Evolutionary conservation across 345 rosid species (phyloP).

Genomic region (Reutealis trisperma): DNA sequence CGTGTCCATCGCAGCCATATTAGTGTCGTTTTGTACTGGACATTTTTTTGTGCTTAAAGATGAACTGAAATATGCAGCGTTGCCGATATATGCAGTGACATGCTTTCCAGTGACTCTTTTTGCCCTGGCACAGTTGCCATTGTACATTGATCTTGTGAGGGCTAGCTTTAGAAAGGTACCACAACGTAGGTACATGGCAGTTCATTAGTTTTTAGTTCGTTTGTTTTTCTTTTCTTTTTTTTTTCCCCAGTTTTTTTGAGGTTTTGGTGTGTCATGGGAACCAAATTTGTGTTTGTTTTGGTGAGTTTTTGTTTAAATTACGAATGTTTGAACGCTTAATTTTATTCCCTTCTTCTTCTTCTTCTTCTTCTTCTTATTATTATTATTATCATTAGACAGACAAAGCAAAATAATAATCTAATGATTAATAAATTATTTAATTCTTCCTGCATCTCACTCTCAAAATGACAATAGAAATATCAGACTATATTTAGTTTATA

Average conservation of each 20-base stretch:
- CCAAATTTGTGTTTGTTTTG: too few relatives aligned
- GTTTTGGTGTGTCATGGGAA: too few relatives aligned
- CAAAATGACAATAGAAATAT: too few relatives aligned
- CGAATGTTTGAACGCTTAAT: too few relatives aligned
- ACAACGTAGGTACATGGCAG: conserved; percentile 28
- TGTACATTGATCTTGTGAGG: conserved; percentile 47
- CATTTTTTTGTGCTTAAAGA: conserved; percentile 52
- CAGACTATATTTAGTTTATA: too few relatives aligned
- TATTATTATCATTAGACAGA: too few relatives aligned
- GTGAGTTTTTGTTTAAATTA: too few relatives aligned
- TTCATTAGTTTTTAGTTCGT: neutral
- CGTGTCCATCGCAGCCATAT: conserved; percentile 26
- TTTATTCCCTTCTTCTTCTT: too few relatives aligned
- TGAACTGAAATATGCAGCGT: conserved; percentile 38
- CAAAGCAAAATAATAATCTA: too few relatives aligned
- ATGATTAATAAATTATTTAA: too few relatives aligned
- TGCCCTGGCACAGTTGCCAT: conserved; percentile 46
- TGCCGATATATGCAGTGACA: conserved; percentile 43
- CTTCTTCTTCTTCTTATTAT: too few relatives aligned
- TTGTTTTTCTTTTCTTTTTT: neutral
- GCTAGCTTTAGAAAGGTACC: conserved; percentile 48
- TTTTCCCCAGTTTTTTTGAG: neutral
- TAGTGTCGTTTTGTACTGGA: conserved; percentile 52
- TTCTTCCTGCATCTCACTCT: too few relatives aligned
- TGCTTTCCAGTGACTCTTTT: conserved; percentile 53